phyloP scores from a whole-genome alignment of 2,329 filamentous ascomycete species.

The Fusarium buxicola region DNA sequence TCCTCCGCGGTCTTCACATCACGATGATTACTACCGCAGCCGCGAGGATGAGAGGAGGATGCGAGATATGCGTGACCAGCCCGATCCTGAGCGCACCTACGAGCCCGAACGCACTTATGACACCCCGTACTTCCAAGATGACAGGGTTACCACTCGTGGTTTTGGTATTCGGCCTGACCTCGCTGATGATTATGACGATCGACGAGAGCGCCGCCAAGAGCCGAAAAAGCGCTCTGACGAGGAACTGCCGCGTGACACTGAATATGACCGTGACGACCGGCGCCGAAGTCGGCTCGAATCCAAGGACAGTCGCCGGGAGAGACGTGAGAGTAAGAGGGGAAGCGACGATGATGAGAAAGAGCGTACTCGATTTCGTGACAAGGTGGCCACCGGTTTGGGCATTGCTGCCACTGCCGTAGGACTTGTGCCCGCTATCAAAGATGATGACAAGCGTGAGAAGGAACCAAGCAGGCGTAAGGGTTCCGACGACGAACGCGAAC shows the following conservation, averaged over 20 bases:
- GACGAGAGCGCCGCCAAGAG: conserved; percentile 53
- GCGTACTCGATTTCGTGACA: conserved; percentile 60
- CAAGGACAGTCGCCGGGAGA: conserved; percentile 47
- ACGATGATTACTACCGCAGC: conserved; percentile 62
- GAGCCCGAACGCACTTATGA: conserved; percentile 45
- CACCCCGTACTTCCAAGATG: conserved; percentile 57
- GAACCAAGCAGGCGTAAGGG: conserved; percentile 47
- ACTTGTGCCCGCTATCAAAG: conserved; percentile 52
- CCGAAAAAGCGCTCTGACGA: conserved; percentile 49
- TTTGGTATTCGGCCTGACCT: conserved; percentile 63
- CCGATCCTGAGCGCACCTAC: conserved; percentile 50
- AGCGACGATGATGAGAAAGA: conserved; percentile 55
- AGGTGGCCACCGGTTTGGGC: conserved; percentile 60
- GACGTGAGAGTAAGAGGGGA: conserved; percentile 46
- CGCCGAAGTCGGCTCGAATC: conserved; percentile 43
- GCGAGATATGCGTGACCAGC: conserved; percentile 56
- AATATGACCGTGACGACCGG: conserved; percentile 47
- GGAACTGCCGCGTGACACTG: conserved; percentile 44
- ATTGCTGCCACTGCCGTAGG: conserved; percentile 63
- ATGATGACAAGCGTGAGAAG: conserved; percentile 54
- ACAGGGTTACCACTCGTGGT: conserved; percentile 59
- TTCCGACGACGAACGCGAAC: conserved; percentile 48
- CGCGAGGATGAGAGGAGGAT: conserved; percentile 61
- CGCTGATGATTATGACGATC: conserved; percentile 55
- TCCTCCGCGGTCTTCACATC: conserved; percentile 55